Conservation (phyloP, 257 asterid genomes). For the Nicotiana benthamiana region DNA sequence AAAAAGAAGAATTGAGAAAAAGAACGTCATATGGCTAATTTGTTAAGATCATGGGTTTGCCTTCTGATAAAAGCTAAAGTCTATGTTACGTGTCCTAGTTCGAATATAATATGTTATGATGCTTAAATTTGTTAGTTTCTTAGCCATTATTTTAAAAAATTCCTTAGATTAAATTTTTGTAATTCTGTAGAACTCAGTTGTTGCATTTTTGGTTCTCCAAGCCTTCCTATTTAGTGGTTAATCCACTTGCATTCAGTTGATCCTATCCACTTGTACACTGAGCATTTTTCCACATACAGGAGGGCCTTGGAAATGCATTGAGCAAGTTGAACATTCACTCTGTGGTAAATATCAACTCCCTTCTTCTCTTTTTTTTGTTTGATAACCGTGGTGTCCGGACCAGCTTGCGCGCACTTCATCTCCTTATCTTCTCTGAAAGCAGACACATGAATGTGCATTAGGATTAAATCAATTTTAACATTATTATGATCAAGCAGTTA, state of each 20-base stretch:
- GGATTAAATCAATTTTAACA: background rate
- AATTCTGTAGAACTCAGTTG: background rate
- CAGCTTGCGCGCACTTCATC: no score
- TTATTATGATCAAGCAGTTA: background rate
- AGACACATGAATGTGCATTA: background rate
- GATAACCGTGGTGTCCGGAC: no score
- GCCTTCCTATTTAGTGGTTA: background rate
- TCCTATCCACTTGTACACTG: background rate
- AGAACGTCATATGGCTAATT: background rate
- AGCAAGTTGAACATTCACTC: constrained; percentile 54
- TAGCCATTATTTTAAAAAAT: background rate
- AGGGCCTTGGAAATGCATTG: constrained; percentile 51
- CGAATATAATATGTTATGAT: background rate
- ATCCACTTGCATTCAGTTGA: background rate
- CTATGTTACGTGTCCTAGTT: background rate
- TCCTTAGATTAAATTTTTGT: background rate
- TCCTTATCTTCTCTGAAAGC: background rate
- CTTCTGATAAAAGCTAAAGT: background rate
- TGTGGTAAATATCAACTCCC: constrained; percentile 47
- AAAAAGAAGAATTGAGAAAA: background rate
- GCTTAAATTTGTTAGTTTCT: background rate
- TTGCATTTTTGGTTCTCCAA: background rate
- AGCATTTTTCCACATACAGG: constrained; percentile 46
- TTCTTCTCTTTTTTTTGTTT: no score
- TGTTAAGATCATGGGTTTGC: background rate